phyloP scores from a whole-genome alignment of 345 rosid species.

The Rhizophora apiculata region DNA sequence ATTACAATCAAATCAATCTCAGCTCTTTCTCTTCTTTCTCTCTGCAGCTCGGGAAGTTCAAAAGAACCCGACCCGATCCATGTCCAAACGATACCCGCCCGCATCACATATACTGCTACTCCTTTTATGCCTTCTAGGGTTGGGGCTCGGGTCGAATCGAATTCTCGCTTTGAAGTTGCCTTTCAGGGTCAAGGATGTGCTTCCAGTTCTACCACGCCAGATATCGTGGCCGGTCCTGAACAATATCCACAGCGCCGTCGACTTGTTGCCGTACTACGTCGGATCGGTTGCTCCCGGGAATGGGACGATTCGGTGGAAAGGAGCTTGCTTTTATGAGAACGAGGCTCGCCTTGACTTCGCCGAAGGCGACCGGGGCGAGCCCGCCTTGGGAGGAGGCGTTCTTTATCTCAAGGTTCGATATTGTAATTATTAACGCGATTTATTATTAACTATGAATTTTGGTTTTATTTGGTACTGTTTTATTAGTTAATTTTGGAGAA shows the following conservation, averaged over 20 bases:
- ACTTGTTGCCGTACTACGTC: constrained; percentile 75
- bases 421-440: background rate
- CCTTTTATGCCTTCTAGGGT: constrained; percentile 10
- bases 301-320: constrained; percentile 72
- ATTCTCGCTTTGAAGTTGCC: constrained; percentile 58
- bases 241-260: constrained; percentile 78
- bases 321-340: constrained; percentile 86
- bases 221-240: constrained; percentile 91
- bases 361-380: constrained; percentile 46
- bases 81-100: constrained; percentile 3
- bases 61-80: background rate
- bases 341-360: constrained; percentile 70
- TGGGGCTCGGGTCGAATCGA: constrained; percentile 14
- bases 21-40: no score
- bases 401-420: constrained; percentile 64
- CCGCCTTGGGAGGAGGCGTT: constrained; percentile 81
- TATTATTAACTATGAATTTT: no score
- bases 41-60: no score
- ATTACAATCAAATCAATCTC: no score
- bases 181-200: constrained; percentile 68
- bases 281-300: constrained; percentile 68
- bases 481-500: background rate
- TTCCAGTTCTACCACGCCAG: constrained; percentile 82
- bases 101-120: background rate
- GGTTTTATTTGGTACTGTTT: background rate